Evolutionary conservation across 495 filamentous ascomycete genomes (phyloP).

Genomic region (Daldinia grandis): DNA sequence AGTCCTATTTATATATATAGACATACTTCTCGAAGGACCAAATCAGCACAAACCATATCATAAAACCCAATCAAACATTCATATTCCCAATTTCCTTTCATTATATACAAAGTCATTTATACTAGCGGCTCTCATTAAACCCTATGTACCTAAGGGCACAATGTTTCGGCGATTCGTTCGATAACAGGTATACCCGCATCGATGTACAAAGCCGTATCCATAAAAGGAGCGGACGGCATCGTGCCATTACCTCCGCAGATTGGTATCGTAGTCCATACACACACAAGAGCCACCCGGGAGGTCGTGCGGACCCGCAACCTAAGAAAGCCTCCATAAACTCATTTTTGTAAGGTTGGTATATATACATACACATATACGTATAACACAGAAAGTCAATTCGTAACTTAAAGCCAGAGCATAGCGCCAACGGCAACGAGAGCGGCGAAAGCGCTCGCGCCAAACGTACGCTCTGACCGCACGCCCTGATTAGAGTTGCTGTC

Average conservation of each 20-base stretch:
- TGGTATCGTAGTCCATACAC: constrained; percentile 8
- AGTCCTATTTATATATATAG: neutral
- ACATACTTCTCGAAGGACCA: neutral
- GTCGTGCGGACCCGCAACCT: neutral
- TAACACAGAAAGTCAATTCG: neutral
- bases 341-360: constrained; percentile 6
- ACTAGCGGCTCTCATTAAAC: neutral
- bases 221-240: constrained; percentile 41
- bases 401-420: constrained; percentile 52
- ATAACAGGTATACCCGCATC: neutral
- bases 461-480: constrained; percentile 48
- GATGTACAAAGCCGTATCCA: constrained; percentile 6
- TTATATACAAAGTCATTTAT: neutral
- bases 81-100: neutral
- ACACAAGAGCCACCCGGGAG: constrained; percentile 1
- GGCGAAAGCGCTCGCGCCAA: constrained; percentile 60
- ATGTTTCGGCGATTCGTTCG: neutral
- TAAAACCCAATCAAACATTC: neutral
- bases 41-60: neutral
- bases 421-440: constrained; percentile 57
- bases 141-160: neutral
- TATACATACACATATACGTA: constrained; percentile 7
- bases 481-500: constrained; percentile 43
- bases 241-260: constrained; percentile 37
- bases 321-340: neutral